These are phyloP conservation scores for Claviceps cyperi DNA, from an alignment of 2,329 filamentous ascomycete species.

Conservation along the genomic window DNA sequence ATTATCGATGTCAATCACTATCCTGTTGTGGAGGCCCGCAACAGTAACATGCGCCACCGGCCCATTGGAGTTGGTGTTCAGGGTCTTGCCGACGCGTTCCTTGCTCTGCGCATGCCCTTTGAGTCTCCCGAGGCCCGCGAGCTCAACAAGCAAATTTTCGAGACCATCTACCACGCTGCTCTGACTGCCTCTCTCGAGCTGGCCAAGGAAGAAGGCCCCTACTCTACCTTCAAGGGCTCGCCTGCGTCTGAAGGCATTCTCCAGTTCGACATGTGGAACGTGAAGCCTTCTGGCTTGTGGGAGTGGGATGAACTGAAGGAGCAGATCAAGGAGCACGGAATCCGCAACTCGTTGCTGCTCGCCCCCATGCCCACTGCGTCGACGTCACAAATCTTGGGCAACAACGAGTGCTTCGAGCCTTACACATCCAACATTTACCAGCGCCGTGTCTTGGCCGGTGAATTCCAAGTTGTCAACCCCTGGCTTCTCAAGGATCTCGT, in stretches of 20 bases:
- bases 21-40: conserved; percentile 82
- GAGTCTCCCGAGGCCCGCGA: conserved; percentile 88
- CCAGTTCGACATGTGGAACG: conserved; percentile 97
- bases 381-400: conserved; percentile 93
- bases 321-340: conserved; percentile 81
- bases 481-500: conserved; percentile 97
- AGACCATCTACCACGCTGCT: conserved; percentile 96
- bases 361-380: conserved; percentile 97
- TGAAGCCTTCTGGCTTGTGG: conserved; percentile 88
- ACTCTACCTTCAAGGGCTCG: conserved; percentile 83
- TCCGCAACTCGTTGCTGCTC: conserved; percentile 88
- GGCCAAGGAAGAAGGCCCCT: conserved; percentile 69
- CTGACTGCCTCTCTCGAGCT: conserved; percentile 80
- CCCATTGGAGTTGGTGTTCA: conserved; percentile 95
- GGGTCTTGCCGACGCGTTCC: conserved; percentile 94
- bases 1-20: conserved; percentile 99
- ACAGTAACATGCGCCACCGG: conserved; percentile 94
- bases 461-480: conserved; percentile 99
- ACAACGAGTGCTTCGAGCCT: conserved; percentile 99
- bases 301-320: conserved; percentile 85
- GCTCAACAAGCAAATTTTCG: conserved; percentile 96
- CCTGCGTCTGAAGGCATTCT: conserved; percentile 91
- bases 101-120: conserved; percentile 90
- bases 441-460: conserved; percentile 89
- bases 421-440: conserved; percentile 99